phyloP scores from a whole-genome alignment of 192 early-diverging fungal genomes.

The Spinellus fusiger region DNA sequence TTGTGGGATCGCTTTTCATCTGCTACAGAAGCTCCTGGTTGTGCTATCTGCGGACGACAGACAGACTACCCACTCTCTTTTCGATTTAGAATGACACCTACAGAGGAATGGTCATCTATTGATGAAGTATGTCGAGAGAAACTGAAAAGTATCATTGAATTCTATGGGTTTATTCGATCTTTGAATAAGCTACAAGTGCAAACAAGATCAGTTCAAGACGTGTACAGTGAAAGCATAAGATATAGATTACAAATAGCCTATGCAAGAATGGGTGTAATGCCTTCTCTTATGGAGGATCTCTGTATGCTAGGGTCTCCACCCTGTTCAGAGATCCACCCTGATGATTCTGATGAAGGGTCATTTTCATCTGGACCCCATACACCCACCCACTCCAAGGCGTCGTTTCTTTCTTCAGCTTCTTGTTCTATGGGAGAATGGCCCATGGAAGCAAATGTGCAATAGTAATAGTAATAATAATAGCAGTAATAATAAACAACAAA shows the following conservation, averaged over 20 bases:
- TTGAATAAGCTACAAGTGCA: slow-evolving; percentile 73
- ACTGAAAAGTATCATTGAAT: slow-evolving; percentile 80
- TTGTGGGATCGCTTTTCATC: slow-evolving; percentile 41
- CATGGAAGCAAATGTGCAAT: no score
- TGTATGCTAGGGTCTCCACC: not conserved
- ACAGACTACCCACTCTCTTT: slow-evolving; percentile 36
- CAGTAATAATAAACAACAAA: no score
- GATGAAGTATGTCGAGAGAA: slow-evolving; percentile 81
- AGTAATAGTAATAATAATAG: no score
- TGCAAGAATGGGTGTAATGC: slow-evolving; percentile 9
- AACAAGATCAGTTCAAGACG: slow-evolving; percentile 59
- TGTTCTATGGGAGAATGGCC: no score
- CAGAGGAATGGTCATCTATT: slow-evolving; percentile 62
- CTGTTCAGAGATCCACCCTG: not conserved
- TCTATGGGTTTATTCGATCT: slow-evolving; percentile 84
- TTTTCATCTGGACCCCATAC: not conserved
- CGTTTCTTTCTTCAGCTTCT: not conserved
- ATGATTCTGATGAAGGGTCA: not conserved
- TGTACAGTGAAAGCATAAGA: slow-evolving; percentile 75
- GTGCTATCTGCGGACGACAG: slow-evolving; percentile 41
- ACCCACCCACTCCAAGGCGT: not conserved
- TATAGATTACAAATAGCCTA: slow-evolving; percentile 82
- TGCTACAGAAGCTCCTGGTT: slow-evolving; percentile 10
- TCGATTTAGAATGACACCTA: slow-evolving; percentile 54
- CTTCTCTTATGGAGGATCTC: not conserved